Evolutionary conservation across 257 asterid genomes (phyloP), one percentile per base, ranked within the genome.

Genomic region (Ophiorrhiza pumila): DNA sequence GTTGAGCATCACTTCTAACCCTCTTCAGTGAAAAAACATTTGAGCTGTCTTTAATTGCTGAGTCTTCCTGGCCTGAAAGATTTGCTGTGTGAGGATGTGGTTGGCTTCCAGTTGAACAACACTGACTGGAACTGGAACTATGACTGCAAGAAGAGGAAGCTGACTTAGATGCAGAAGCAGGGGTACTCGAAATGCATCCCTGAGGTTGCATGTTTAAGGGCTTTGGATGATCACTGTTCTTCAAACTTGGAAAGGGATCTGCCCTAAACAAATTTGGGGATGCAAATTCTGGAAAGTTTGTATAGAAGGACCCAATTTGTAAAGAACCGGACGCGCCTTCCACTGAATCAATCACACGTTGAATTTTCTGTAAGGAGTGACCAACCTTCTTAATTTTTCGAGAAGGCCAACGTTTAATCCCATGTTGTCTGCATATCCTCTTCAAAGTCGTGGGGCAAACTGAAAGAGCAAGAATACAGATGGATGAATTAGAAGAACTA

Each of bases 391-490:
- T 94, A 82, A 94, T 87, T 79, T 90, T 94, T 39, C 96, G 85
- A 68, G 97, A 94, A 65, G 98, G 98, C 98, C 98, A 94, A 43
- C 98, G 96, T 61, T 87, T 89, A 42, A 94, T 91, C 22, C 97
- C 97, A 25, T 91, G 89, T 70, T 88, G 96, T 80, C 98, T 82
- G 87, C 98, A 94, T 87, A 94, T 91, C 87, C 97, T 88, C 91
- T 94, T 94, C 91, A 94, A 83, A 12, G 98, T 94, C 32, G 98
- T 94, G 31, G 97, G 96, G 71, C 98, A 94, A 76, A 94, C 98
- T 94, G 91, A 52, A 77, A 85, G 65, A 20, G 46, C 20, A 29
- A 23, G 25, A 47, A 27, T 69, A 49, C 22, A 10, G 31, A 45
- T 73, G 68, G 55, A 73, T 49, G 22, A 35, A 47, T 34, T 55